Conservation (phyloP, 148 eudicot genomes). For the Chenopodium album region DNA sequence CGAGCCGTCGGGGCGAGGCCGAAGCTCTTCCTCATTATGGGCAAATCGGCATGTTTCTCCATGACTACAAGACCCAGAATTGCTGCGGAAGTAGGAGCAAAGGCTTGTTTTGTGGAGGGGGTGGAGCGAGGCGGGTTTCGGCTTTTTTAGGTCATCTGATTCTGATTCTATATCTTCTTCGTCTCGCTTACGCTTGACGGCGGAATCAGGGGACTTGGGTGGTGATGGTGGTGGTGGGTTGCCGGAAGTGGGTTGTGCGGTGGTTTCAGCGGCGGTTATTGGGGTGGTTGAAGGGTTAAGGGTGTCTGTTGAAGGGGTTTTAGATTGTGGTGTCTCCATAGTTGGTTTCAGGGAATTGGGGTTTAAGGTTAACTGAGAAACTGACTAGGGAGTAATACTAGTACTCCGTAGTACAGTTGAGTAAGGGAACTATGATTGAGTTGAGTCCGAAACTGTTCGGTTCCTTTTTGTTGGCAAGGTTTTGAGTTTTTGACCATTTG, state of each 20-base stretch:
- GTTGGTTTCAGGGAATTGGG: too few relatives aligned
- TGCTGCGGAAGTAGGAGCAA: slow-evolving; percentile 74
- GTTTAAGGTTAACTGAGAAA: too few relatives aligned
- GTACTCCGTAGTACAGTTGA: too few relatives aligned
- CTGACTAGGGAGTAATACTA: too few relatives aligned
- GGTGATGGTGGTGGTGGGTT: background rate
- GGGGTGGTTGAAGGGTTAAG: background rate
- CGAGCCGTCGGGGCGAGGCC: slow-evolving; percentile 59
- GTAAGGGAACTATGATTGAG: too few relatives aligned
- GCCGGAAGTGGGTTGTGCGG: background rate
- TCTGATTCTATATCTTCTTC: slow-evolving; percentile 23
- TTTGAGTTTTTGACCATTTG: too few relatives aligned
- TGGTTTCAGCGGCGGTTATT: background rate
- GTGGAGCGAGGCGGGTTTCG: slow-evolving; percentile 29
- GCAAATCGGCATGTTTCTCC: slow-evolving; percentile 80
- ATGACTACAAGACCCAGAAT: slow-evolving; percentile 63
- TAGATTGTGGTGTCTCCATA: background rate
- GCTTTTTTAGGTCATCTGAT: slow-evolving; percentile 13
- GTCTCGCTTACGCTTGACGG: slow-evolving; percentile 66
- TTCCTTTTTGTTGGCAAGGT: too few relatives aligned
- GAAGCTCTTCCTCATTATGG: slow-evolving; percentile 78
- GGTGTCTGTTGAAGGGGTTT: background rate
- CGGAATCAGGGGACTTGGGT: slow-evolving; percentile 11
- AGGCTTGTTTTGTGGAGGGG: slow-evolving; percentile 82
- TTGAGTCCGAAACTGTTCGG: too few relatives aligned